Evolutionary conservation across 768 basidiomycete species (phyloP).

Genomic region (Naganishia friedmannii): DNA sequence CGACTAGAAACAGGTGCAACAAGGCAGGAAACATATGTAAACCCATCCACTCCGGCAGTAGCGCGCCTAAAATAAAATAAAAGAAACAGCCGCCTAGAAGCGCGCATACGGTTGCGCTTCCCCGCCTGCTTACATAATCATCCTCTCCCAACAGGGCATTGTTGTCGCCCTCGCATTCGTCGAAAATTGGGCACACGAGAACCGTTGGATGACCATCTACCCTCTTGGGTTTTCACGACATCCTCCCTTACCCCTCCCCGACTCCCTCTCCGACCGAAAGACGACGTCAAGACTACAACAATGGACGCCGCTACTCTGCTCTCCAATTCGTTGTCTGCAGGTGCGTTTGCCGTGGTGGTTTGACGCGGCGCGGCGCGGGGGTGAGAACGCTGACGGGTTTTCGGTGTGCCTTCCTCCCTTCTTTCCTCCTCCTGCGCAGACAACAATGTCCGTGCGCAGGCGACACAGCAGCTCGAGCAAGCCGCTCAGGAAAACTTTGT

Average conservation of each 20-base stretch:
- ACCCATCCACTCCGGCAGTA: not conserved
- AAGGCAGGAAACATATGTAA: not conserved
- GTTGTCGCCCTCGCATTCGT: slow-evolving; percentile 5
- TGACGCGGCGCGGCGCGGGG: no score
- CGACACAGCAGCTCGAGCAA: slow-evolving; percentile 80
- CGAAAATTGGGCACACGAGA: not conserved
- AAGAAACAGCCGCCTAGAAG: not conserved
- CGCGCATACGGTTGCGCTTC: not conserved
- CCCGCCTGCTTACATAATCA: no score
- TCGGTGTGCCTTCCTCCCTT: not conserved
- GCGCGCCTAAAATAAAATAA: slow-evolving; percentile 21
- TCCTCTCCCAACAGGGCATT: not conserved
- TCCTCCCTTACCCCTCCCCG: no score
- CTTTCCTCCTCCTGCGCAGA: slow-evolving; percentile 57
- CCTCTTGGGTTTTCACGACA: no score
- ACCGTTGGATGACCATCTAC: slow-evolving; percentile 4
- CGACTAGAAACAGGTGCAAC: not conserved
- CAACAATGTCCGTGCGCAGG: slow-evolving; percentile 83
- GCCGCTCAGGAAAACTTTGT: slow-evolving; percentile 88
- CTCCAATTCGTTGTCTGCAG: slow-evolving; percentile 84
- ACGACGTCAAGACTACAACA: not conserved
- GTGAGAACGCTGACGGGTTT: no score
- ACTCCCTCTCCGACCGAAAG: no score
- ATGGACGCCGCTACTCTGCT: slow-evolving; percentile 92
- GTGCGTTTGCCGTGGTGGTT: slow-evolving; percentile 54